These are phyloP conservation scores for Priceomyces haplophilus DNA, from an alignment of 805 yeast species.

Conservation along the genomic window DNA sequence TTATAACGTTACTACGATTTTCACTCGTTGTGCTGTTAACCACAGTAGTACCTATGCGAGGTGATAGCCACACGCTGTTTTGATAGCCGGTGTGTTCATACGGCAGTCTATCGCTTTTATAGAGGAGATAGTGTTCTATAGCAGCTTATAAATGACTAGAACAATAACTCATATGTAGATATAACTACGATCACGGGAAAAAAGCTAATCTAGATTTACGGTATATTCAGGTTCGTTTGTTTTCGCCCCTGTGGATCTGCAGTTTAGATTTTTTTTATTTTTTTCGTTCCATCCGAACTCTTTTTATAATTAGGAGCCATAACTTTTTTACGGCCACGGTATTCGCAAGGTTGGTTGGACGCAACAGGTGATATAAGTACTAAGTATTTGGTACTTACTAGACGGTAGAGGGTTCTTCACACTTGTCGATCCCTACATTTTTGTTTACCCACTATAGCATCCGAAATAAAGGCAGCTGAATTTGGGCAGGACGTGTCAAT, in stretches of 20 bases:
- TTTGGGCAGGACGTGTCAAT: background rate
- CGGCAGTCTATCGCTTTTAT: no score
- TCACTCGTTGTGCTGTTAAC: background rate
- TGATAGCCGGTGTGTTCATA: no score
- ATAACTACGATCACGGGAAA: no score
- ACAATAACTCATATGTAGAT: no score
- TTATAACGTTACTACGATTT: background rate
- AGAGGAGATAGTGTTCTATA: no score
- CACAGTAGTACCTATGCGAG: background rate
- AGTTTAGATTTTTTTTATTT: conserved; percentile 4
- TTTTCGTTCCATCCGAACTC: conserved; percentile 4
- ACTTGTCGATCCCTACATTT: background rate
- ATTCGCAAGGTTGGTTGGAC: background rate
- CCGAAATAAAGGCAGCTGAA: background rate
- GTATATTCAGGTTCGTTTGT: background rate
- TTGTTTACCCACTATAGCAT: background rate
- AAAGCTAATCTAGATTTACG: no score
- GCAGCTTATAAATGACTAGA: no score
- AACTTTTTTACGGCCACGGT: background rate
- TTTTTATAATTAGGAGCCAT: conserved; percentile 3
- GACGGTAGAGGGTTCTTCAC: background rate
- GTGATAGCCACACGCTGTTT: no score
- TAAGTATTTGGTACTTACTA: background rate
- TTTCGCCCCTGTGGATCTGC: background rate
- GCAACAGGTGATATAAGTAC: background rate